These are phyloP conservation scores for Cyclotella sp. DNA, from an alignment of 108 stramenopile species.

Conservation along the genomic window DNA sequence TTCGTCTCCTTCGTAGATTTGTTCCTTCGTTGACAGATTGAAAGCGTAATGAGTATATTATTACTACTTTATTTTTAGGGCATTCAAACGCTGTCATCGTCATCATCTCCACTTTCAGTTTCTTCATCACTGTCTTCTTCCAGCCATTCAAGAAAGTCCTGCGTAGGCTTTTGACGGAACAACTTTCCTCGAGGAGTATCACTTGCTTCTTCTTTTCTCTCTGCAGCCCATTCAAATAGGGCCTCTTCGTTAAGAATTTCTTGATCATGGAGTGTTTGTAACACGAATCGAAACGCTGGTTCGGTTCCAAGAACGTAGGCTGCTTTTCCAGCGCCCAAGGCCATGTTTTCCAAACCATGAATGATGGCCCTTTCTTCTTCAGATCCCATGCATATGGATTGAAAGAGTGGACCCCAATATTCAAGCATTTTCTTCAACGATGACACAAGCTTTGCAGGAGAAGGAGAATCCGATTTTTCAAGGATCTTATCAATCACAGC, in stretches of 20 bases:
- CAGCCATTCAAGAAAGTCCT: conserved; percentile 91
- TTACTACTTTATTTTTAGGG: not conserved
- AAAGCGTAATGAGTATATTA: not conserved
- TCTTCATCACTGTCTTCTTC: conserved; percentile 56
- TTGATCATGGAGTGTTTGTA: conserved; percentile 83
- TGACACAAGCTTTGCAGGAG: conserved; percentile 66
- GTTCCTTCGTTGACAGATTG: not conserved
- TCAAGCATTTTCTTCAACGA: conserved; percentile 67
- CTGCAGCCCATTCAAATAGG: conserved; percentile 78
- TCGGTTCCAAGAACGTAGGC: conserved; percentile 63
- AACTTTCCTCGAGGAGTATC: conserved; percentile 60
- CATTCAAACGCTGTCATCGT: conserved; percentile 37
- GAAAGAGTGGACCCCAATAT: conserved; percentile 79
- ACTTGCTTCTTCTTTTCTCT: conserved; percentile 61
- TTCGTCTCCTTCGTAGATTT: no score
- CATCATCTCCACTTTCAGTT: conserved; percentile 30
- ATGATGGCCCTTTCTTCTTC: conserved; percentile 85
- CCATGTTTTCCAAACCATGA: conserved; percentile 69
- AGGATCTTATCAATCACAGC: conserved; percentile 74
- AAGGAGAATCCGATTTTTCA: conserved; percentile 39
- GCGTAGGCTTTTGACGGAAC: conserved; percentile 68
- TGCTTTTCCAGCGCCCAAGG: conserved; percentile 56
- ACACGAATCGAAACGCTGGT: conserved; percentile 77
- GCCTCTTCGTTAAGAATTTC: conserved; percentile 87
- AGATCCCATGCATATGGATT: conserved; percentile 75